These are phyloP conservation scores for Trametes sanguinea DNA, from an alignment of 768 basidiomycete genomes.

Conservation along the genomic window DNA sequence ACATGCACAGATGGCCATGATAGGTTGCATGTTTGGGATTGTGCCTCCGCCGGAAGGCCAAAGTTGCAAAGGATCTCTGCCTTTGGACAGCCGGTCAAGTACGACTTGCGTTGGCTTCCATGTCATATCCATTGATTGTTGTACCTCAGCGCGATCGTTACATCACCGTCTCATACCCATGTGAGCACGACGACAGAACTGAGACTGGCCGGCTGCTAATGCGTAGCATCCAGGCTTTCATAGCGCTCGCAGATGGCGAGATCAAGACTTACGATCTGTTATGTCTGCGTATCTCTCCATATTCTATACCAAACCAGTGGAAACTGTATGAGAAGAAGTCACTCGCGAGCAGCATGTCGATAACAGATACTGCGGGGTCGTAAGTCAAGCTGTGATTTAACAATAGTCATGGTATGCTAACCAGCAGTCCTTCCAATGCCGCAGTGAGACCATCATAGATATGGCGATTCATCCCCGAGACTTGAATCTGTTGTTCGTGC, in stretches of 20 bases:
- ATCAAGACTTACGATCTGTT: constrained; percentile 77
- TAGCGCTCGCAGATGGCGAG: constrained; percentile 56
- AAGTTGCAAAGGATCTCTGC: constrained; percentile 49
- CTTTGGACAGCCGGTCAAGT: constrained; percentile 49
- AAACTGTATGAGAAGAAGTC: constrained; percentile 63
- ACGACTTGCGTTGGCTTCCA: constrained; percentile 12
- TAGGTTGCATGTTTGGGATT: constrained; percentile 62
- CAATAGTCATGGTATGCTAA: background rate
- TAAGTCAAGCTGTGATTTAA: constrained; percentile 29
- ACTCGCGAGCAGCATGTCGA: constrained; percentile 43
- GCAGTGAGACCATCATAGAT: constrained; percentile 53
- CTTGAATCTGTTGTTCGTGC: constrained; percentile 69
- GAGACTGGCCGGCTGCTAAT: background rate
- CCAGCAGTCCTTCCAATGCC: background rate
- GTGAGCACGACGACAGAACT: constrained; percentile 41
- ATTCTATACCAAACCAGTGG: constrained; percentile 78
- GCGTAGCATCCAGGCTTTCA: constrained; percentile 40
- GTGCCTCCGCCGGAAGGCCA: constrained; percentile 53
- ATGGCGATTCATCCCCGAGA: constrained; percentile 70
- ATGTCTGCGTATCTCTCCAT: constrained; percentile 65
- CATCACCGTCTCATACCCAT: constrained; percentile 74
- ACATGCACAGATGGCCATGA: constrained; percentile 48
- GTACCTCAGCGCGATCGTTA: constrained; percentile 47
- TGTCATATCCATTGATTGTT: background rate
- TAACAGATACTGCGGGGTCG: constrained; percentile 36